Percentiles rank a stretch among this genome's conserved stretches.
phyloP scores from a whole-genome alignment of 2,329 filamentous ascomycete genomes.

The Allantophomopsis cytisporea region DNA sequence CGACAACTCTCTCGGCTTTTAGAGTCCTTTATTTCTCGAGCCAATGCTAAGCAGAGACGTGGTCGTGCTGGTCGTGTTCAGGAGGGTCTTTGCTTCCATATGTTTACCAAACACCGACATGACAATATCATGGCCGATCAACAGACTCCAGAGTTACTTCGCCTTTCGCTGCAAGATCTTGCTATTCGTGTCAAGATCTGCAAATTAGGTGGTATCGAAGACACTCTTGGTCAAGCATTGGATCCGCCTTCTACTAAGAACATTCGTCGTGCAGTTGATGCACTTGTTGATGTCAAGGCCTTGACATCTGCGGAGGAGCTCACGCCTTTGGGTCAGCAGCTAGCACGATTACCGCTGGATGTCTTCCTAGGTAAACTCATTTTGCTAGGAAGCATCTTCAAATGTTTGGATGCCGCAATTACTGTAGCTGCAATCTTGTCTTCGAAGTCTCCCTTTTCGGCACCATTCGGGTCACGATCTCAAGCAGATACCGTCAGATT shows the following conservation, averaged over 20 bases:
- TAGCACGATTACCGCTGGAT: slow-evolving; percentile 81
- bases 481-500: slow-evolving; percentile 71
- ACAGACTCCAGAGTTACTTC: slow-evolving; percentile 92
- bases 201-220: slow-evolving; percentile 85
- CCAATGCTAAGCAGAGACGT: slow-evolving; percentile 89
- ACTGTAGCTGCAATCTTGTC: slow-evolving; percentile 89
- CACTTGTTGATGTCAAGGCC: slow-evolving; percentile 83
- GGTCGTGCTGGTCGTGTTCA: slow-evolving; percentile 93
- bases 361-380: slow-evolving; percentile 93
- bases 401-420: slow-evolving; percentile 80
- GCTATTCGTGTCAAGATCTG: slow-evolving; percentile 96
- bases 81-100: slow-evolving; percentile 85
- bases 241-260: slow-evolving; percentile 88
- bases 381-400: slow-evolving; percentile 73
- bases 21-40: slow-evolving; percentile 88
- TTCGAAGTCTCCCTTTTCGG: slow-evolving; percentile 86
- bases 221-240: slow-evolving; percentile 74
- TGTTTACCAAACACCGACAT: slow-evolving; percentile 84
- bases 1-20: slow-evolving; percentile 81
- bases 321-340: slow-evolving; percentile 72
- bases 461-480: slow-evolving; percentile 68
- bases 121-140: slow-evolving; percentile 79
- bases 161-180: slow-evolving; percentile 84
- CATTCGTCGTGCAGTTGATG: slow-evolving; percentile 83
- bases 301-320: slow-evolving; percentile 71